Base-by-base conservation (phyloP, 441 rosid species). In the Brassica hybrid region DNA sequence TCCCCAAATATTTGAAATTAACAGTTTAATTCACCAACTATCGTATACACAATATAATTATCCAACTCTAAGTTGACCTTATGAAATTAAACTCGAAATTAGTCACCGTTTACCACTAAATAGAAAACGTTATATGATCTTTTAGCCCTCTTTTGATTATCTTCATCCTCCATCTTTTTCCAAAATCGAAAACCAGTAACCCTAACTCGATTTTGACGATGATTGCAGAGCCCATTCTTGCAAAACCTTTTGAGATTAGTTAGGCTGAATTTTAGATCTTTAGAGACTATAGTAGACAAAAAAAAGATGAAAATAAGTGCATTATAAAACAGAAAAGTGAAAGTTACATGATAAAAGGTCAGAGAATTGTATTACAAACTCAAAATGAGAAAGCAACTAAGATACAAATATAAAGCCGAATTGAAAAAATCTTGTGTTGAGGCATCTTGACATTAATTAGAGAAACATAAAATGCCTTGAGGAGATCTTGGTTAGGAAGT, bases 21-120 rank as follows among this genome's bases (percentile, higher is more conserved):
- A 38, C 11, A 38, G 12, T 38, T 38, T 38, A 38, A 38, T 38
- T 38, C 12, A 1, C 43, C 43, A 38, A 38, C 43, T 38, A 38
- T 34, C 38, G 38, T 34, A 7, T 38, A 38, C 12, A 1, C 11
- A 38, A 9, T 6, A 38, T 38, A 7, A 9, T 38, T 38, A 1
- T 8, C 3, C 43, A 38, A 38, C 10, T 38, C 12, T 38, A 7
- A 38, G 11, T 38, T 38, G 43, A 38, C 12, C 12, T 38, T 27
- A 27, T 27, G 6, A 38, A 38, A 7, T 32, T 32, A 32, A 32
- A 32, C 1, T 32, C 36, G 6, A 32, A 32, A 32, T 32, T 32
- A 27, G 32, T 84, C 75, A 94, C 96, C 94, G 45, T 38, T 38
- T 38, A 38, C 12, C 12, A 38, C 12, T 38, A 38, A 38, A 38